phyloP scores from a whole-genome alignment of 2,329 filamentous ascomycete genomes.

The Cladosporium sp. region DNA sequence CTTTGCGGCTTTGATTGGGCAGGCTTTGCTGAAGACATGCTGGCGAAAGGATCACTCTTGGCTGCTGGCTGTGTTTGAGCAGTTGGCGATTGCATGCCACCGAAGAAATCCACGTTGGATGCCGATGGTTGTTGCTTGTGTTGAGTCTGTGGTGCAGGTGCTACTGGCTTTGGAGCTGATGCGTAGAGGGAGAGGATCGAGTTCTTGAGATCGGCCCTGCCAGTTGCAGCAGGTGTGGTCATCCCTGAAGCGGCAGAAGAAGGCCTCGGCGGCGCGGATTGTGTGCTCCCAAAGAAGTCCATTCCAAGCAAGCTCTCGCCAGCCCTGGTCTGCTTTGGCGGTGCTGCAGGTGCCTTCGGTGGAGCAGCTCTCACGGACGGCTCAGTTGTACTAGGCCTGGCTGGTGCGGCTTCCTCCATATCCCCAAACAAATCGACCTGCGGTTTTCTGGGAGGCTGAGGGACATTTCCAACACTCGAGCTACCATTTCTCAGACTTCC shows the following conservation, averaged over 20 bases:
- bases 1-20: conserved; percentile 9
- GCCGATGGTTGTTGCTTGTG: conserved; percentile 31
- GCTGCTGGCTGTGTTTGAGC: conserved; percentile 26
- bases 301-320: conserved; percentile 84
- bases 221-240: conserved; percentile 56
- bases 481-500: conserved; percentile 39
- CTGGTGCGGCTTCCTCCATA: conserved; percentile 56
- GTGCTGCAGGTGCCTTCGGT: conserved; percentile 31
- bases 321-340: conserved; percentile 60
- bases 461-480: conserved; percentile 8
- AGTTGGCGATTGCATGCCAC: conserved; percentile 59
- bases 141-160: conserved; percentile 43
- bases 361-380: conserved; percentile 62
- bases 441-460: conserved; percentile 36
- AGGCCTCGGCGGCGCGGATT: conserved; percentile 70
- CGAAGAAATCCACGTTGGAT: conserved; percentile 50
- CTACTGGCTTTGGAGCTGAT: conserved; percentile 72
- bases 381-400: conserved; percentile 69
- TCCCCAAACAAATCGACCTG: conserved; percentile 79
- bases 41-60: conserved; percentile 16
- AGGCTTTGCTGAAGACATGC: conserved; percentile 23
- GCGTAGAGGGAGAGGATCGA: conserved; percentile 95
- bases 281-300: conserved; percentile 78
- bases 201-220: conserved; percentile 90
- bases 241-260: conserved; percentile 70